A percentile compares a stretch with the other conserved stretches of the same genome.
phyloP scores from a whole-genome alignment of 163 green algal genomes.

The Trebouxia gelatinosa region DNA sequence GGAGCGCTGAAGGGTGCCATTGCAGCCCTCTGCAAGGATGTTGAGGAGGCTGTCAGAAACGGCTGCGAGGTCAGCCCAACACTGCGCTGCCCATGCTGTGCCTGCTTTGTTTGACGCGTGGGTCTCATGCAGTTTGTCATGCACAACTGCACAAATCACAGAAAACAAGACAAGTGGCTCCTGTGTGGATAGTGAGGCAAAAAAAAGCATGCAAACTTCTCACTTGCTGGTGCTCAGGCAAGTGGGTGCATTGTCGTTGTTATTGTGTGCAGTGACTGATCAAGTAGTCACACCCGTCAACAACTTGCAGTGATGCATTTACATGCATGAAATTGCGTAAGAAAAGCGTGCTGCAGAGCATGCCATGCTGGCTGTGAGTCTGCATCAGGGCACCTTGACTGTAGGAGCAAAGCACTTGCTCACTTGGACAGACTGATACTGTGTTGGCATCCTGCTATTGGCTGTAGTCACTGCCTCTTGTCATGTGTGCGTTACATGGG shows the following conservation, averaged over 20 bases:
- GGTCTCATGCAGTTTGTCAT: not conserved
- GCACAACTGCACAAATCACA: not conserved
- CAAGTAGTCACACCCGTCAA: too few relatives aligned
- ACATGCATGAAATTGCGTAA: too few relatives aligned
- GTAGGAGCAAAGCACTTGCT: not conserved
- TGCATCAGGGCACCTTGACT: not conserved
- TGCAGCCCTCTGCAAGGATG: conserved; percentile 73
- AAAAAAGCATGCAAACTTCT: not conserved
- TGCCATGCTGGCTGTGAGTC: not conserved
- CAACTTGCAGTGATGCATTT: too few relatives aligned
- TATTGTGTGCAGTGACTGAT: not conserved
- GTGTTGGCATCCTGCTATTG: not conserved
- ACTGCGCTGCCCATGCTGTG: conserved; percentile 19
- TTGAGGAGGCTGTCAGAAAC: conserved; percentile 78
- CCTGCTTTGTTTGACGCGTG: not conserved
- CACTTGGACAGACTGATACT: too few relatives aligned
- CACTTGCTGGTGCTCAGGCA: not conserved
- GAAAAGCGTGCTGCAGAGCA: not conserved
- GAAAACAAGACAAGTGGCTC: not conserved
- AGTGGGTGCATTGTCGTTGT: not conserved
- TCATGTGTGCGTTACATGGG: not conserved
- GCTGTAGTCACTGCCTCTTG: not conserved
- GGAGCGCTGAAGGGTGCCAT: conserved; percentile 75
- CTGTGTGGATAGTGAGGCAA: conserved; percentile 47
- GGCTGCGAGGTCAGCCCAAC: conserved; percentile 59